Evolutionary conservation across 2,329 filamentous ascomycete species (phyloP).

Genomic region (Arachnomyces sp.): DNA sequence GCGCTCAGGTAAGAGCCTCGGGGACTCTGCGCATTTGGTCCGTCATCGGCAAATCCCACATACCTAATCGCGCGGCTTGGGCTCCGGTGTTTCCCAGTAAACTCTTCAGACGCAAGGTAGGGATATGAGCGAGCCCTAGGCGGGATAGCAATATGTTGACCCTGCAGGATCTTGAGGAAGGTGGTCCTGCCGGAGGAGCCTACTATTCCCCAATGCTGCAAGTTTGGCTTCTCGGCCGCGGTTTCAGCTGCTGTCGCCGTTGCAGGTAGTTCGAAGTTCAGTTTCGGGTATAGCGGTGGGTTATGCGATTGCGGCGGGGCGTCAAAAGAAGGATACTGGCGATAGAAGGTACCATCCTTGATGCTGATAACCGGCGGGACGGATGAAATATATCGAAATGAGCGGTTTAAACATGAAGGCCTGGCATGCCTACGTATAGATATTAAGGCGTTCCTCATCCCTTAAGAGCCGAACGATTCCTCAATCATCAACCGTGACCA

Average conservation of each 20-base stretch:
- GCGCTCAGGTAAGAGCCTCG: constrained; percentile 78
- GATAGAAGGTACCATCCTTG: constrained; percentile 73
- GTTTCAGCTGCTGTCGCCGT: constrained; percentile 9
- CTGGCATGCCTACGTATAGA: too few relatives aligned
- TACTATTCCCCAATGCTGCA: constrained; percentile 73
- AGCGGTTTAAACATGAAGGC: too few relatives aligned
- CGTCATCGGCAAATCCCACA: constrained; percentile 79
- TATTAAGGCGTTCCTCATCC: not conserved
- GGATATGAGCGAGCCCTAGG: constrained; percentile 70
- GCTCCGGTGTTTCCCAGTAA: constrained; percentile 47
- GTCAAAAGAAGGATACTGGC: constrained; percentile 54
- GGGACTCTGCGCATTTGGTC: constrained; percentile 39
- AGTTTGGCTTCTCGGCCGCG: constrained; percentile 13
- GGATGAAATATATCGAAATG: constrained; percentile 13
- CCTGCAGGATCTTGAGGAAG: constrained; percentile 69
- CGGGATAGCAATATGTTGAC: constrained; percentile 66
- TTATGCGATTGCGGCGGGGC: constrained; percentile 46
- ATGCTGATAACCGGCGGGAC: constrained; percentile 58
- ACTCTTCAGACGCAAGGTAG: constrained; percentile 57
- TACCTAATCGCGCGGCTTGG: constrained; percentile 68
- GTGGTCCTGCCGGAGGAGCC: constrained; percentile 74
- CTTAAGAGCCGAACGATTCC: not conserved
- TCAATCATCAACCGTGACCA: not conserved
- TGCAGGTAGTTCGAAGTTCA: constrained; percentile 63
- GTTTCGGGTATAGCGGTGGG: constrained; percentile 61